A percentile compares a stretch with the other conserved stretches of the same genome.
Evolutionary conservation across 352 stramenopile genomes (phyloP).

Genomic region (Stramenopiles sp.): DNA sequence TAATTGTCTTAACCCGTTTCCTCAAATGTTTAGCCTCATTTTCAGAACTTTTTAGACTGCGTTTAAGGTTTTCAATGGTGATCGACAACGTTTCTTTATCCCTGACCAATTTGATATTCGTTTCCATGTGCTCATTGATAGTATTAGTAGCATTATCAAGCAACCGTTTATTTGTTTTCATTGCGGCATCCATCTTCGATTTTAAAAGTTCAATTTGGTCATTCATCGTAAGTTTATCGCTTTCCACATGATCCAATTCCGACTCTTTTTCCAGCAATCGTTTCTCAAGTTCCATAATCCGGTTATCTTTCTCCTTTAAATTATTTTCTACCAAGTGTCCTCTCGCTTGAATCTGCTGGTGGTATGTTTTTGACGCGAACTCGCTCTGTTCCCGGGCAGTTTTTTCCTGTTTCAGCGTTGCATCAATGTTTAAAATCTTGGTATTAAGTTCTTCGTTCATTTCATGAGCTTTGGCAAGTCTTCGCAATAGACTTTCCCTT

Average conservation of each 20-base stretch:
- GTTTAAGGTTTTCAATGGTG: not conserved
- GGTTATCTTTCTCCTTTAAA: not conserved
- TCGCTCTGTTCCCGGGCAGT: not conserved
- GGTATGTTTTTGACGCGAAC: not conserved
- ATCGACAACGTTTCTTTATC: not conserved
- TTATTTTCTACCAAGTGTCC: not conserved
- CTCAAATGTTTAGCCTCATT: not conserved
- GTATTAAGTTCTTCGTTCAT: not conserved
- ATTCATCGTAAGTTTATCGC: not conserved
- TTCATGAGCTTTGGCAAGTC: not conserved
- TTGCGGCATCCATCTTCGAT: not conserved
- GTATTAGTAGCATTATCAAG: not conserved
- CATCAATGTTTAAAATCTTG: not conserved
- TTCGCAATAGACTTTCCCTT: not conserved
- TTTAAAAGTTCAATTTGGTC: not conserved
- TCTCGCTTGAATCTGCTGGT: not conserved
- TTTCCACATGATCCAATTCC: not conserved
- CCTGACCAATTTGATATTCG: not conserved
- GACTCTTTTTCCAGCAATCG: not conserved
- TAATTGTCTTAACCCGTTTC: not conserved
- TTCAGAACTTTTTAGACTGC: not conserved
- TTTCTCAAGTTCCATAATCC: not conserved
- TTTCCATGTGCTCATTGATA: not conserved
- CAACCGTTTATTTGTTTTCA: not conserved
- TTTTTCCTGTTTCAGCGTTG: not conserved